A percentile compares a stretch with the other conserved stretches of the same genome.
phyloP scores from a whole-genome alignment of 148 eudicot genomes.

The Rhododendron simsii region DNA sequence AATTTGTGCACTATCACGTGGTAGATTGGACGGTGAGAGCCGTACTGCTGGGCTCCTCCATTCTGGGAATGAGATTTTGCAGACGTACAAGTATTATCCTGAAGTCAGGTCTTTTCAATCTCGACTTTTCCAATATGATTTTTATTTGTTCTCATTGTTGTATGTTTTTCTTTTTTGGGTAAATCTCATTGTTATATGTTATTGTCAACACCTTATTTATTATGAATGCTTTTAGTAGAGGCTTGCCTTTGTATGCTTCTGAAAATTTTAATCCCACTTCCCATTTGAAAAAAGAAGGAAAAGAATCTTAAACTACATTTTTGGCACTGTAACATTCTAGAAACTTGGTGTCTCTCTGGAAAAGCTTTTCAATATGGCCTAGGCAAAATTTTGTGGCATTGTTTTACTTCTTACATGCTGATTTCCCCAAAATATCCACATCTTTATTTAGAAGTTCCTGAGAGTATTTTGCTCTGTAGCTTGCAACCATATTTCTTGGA shows the following conservation, averaged over 20 bases:
- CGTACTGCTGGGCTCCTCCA: constrained; percentile 75
- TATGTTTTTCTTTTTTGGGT: too few species aligned
- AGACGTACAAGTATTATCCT: constrained; percentile 69
- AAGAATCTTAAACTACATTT: neutral
- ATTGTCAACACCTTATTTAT: neutral
- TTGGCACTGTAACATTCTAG: neutral
- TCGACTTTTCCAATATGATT: neutral
- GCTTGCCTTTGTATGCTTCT: neutral
- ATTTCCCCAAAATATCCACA: neutral
- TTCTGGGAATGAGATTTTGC: constrained; percentile 83
- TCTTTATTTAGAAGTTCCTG: neutral
- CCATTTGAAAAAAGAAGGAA: neutral
- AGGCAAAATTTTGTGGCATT: neutral
- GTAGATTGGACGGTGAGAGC: constrained; percentile 86
- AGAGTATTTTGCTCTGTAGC: neutral
- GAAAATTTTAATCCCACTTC: neutral
- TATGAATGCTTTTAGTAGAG: neutral
- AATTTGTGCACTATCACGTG: constrained; percentile 82
- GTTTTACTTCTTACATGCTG: neutral
- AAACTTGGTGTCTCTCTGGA: neutral
- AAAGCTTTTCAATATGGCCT: neutral
- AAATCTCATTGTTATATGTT: neutral
- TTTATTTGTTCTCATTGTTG: too few species aligned
- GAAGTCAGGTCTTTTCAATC: constrained; percentile 53
- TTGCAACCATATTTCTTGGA: neutral